Percentiles rank a stretch among this genome's conserved stretches.
These are phyloP conservation scores for Juglanconis juglandina DNA, from an alignment of 2,329 filamentous ascomycete species.

Conservation along the genomic window DNA sequence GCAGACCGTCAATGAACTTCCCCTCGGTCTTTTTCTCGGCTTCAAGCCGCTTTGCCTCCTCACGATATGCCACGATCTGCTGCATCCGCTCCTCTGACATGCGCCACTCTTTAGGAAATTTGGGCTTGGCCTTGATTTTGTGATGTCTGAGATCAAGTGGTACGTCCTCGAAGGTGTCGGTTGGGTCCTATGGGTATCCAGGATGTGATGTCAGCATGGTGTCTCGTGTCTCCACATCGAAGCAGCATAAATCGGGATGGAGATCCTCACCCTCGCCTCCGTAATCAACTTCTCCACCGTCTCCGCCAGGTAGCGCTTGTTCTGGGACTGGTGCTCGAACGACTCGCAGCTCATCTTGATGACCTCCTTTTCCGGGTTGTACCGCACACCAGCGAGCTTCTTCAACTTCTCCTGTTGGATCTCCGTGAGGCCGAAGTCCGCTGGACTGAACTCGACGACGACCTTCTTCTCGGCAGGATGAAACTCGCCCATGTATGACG, in stretches of 20 bases:
- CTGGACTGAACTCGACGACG: conserved; percentile 80
- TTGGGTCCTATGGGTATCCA: conserved; percentile 51
- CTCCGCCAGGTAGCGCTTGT: conserved; percentile 91
- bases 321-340: conserved; percentile 86
- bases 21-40: conserved; percentile 50
- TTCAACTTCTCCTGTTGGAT: conserved; percentile 75
- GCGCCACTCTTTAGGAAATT: conserved; percentile 80
- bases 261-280: conserved; percentile 62
- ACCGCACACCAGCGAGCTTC: conserved; percentile 81
- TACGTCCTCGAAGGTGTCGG: conserved; percentile 82
- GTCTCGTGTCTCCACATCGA: neutral
- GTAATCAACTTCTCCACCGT: conserved; percentile 69
- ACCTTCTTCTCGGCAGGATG: conserved; percentile 94
- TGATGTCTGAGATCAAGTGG: conserved; percentile 88
- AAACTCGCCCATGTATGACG: conserved; percentile 88
- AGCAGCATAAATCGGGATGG: neutral
- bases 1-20: conserved; percentile 55
- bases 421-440: conserved; percentile 66
- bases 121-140: conserved; percentile 61
- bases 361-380: conserved; percentile 77
- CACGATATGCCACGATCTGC: conserved; percentile 62
- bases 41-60: conserved; percentile 51
- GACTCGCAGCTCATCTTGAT: conserved; percentile 89
- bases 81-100: conserved; percentile 67
- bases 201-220: neutral